Evolutionary conservation across 2,329 filamentous ascomycete species (phyloP).

Genomic region (Curvularia spicifera): DNA sequence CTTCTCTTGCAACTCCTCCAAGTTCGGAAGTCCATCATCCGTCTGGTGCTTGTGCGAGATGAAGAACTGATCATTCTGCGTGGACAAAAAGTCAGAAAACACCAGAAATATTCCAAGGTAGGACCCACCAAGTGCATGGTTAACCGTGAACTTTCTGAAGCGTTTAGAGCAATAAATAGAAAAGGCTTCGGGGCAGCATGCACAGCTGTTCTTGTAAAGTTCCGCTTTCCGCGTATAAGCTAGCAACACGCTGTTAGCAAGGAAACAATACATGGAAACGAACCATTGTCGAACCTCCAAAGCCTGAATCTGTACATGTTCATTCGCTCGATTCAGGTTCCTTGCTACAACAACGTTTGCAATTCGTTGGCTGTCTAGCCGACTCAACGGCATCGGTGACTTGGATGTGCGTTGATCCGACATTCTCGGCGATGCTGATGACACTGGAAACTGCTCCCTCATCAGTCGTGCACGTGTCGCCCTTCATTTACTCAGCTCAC

Average conservation of each 20-base stretch:
- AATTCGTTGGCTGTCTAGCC: constrained; percentile 63
- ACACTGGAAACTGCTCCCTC: constrained; percentile 23
- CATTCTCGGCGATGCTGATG: constrained; percentile 26
- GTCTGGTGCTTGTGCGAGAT: constrained; percentile 84
- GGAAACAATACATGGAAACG: neutral
- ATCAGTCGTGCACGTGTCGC: constrained; percentile 15
- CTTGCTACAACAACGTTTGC: constrained; percentile 84
- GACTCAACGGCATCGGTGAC: constrained; percentile 34
- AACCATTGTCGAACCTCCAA: constrained; percentile 57
- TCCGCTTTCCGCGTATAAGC: constrained; percentile 78
- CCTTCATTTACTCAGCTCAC: constrained; percentile 16
- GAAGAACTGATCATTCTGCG: constrained; percentile 80
- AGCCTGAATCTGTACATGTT: constrained; percentile 81
- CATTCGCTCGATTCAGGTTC: constrained; percentile 75
- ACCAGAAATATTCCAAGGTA: constrained; percentile 16
- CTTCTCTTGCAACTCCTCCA: constrained; percentile 63
- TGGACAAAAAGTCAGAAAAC: constrained; percentile 57
- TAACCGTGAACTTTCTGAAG: constrained; percentile 46
- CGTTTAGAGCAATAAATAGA: constrained; percentile 78
- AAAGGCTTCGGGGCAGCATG: constrained; percentile 79
- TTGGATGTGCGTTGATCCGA: constrained; percentile 14
- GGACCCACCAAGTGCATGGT: constrained; percentile 52
- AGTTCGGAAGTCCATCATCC: constrained; percentile 73
- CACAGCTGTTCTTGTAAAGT: constrained; percentile 76
- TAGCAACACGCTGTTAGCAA: constrained; percentile 49